Conservation (phyloP, 148 eudicot species). For the Rhododendron ovatum region DNA sequence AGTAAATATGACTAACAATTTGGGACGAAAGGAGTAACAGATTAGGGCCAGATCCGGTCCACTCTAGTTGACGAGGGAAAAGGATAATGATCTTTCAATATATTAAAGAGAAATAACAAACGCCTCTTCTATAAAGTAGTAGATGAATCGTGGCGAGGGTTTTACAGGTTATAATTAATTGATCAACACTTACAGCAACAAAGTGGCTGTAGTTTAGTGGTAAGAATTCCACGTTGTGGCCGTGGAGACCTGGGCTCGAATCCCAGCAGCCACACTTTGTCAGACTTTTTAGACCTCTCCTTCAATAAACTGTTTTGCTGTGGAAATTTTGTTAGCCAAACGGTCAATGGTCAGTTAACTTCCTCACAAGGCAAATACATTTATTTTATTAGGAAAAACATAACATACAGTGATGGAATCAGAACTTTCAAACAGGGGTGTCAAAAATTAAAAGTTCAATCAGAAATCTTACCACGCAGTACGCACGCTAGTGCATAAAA, state of each 20-base stretch:
- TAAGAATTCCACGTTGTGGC: slow-evolving; percentile 9
- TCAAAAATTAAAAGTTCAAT: too few species aligned
- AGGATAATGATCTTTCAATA: not conserved
- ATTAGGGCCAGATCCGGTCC: not conserved
- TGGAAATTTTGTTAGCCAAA: not conserved
- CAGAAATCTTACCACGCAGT: too few species aligned
- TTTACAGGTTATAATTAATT: rapidly evolving
- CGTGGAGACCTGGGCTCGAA: slow-evolving; percentile 6
- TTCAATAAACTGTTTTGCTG: not conserved
- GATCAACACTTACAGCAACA: too few species aligned
- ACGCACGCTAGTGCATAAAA: too few species aligned
- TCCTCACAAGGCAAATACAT: too few species aligned
- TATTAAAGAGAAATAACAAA: not conserved
- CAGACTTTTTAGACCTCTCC: too few species aligned
- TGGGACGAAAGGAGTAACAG: too few species aligned
- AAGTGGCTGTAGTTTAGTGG: slow-evolving; percentile 5
- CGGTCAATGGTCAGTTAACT: not conserved
- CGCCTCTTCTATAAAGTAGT: not conserved
- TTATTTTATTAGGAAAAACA: too few species aligned
- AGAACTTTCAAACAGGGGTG: too few species aligned
- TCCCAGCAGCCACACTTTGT: not conserved
- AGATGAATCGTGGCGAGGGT: not conserved
- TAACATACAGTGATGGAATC: too few species aligned
- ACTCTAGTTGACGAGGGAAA: not conserved
- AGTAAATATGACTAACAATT: too few species aligned